Percentiles rank a stretch among this genome's conserved stretches.
Conservation (phyloP, 2,329 filamentous ascomycete species). For the Graphilbum fragrans region DNA sequence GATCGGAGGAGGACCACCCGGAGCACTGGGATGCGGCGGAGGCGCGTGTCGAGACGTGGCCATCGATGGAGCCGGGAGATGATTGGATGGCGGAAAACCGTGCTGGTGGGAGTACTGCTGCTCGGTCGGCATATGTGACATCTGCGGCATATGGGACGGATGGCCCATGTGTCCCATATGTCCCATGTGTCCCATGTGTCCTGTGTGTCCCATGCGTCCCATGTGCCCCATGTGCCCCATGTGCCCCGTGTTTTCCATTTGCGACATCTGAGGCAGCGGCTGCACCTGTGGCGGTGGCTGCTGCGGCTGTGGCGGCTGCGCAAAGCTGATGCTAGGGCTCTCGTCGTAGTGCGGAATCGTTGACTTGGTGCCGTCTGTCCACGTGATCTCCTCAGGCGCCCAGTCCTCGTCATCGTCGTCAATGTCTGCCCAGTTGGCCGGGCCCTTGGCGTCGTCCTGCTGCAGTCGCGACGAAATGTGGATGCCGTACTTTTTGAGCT, state of each 20-base stretch:
- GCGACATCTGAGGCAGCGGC: no score
- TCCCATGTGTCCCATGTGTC: constrained; percentile 7
- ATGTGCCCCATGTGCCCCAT: constrained; percentile 7
- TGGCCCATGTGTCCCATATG: not conserved
- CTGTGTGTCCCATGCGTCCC: not conserved
- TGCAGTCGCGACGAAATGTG: constrained; percentile 71
- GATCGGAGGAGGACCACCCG: not conserved
- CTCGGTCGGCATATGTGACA: constrained; percentile 12
- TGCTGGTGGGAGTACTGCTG: constrained; percentile 6
- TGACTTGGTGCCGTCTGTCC: constrained; percentile 80
- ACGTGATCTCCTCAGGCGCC: constrained; percentile 74
- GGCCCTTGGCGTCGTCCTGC: constrained; percentile 56
- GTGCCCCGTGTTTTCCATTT: not conserved
- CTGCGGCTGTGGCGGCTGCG: not conserved
- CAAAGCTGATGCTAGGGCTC: constrained; percentile 10
- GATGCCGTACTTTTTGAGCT: constrained; percentile 77
- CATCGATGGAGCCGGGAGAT: not conserved
- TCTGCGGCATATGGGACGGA: constrained; percentile 6
- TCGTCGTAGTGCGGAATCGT: constrained; percentile 56
- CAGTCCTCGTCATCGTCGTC: constrained; percentile 83
- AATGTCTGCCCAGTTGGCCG: constrained; percentile 76
- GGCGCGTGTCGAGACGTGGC: constrained; percentile 9
- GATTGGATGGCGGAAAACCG: no score
- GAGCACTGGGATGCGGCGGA: constrained; percentile 8
- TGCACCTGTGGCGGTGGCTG: not conserved